Evolutionary conservation across 805 yeast species (phyloP).

Genomic region (Kuraishia ogatae): DNA sequence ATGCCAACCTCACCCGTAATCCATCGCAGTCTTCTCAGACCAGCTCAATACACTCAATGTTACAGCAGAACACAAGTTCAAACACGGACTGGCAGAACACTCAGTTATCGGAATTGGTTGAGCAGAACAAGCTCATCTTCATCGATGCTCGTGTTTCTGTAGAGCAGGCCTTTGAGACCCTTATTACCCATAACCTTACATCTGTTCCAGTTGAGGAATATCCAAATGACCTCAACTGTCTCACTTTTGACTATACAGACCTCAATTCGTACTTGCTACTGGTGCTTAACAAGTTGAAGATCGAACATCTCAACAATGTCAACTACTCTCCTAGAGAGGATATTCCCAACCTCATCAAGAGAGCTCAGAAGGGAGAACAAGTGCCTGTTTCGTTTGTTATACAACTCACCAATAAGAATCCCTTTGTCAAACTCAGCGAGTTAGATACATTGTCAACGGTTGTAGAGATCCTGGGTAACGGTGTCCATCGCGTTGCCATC

Average conservation of each 20-base stretch:
- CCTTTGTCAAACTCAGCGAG: constrained; percentile 72
- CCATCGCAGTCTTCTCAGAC: constrained; percentile 25
- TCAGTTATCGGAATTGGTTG: constrained; percentile 64
- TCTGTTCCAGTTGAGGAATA: constrained; percentile 70
- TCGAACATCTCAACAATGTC: constrained; percentile 27
- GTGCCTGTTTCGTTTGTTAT: constrained; percentile 90
- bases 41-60: constrained; percentile 3
- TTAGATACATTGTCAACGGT: constrained; percentile 62
- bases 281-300: constrained; percentile 62
- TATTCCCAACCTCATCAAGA: constrained; percentile 33
- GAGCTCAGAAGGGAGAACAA: constrained; percentile 79
- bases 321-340: constrained; percentile 26
- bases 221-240: constrained; percentile 54
- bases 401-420: constrained; percentile 78
- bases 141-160: constrained; percentile 64
- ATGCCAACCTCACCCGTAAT: constrained; percentile 23
- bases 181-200: constrained; percentile 66
- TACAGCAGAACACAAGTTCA: constrained; percentile 15
- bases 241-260: constrained; percentile 89
- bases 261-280: constrained; percentile 77
- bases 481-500: constrained; percentile 91
- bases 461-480: constrained; percentile 84
- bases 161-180: constrained; percentile 79
- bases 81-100: constrained; percentile 65
- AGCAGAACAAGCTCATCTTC: constrained; percentile 65